Evolutionary conservation across 129 eudicot genomes (phyloP), one percentile per base, ranked within the genome.

Genomic region (Escallonia herrerae): DNA sequence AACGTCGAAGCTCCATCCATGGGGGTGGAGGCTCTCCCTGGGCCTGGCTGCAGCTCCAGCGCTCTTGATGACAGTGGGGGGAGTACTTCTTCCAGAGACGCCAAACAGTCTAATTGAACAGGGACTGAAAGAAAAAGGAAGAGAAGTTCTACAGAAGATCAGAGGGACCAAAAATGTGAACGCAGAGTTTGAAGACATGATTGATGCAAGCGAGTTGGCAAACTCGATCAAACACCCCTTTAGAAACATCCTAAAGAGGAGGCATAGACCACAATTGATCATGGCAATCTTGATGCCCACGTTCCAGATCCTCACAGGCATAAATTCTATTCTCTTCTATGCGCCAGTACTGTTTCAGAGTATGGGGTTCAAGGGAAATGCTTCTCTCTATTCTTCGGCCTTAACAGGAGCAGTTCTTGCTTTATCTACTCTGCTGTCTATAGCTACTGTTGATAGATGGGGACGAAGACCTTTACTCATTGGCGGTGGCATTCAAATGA

Each of bases 11-110:
- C 82, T 91, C 54, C 80, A 75, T 8, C 82, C 82, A 15, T 93
- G 91, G 98, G 98, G 98, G 7, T 91, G 98, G 98, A 75, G 98
- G 63, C 89, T 91, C 40, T 91, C 98, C 3, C 89, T 91, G 0
- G 98, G 96, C 40, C 79, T 88, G 40, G 95, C 98, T 3, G 98
- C 96, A 42, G 87, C 74, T 4, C 98, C 98, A 3, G 98, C 98
- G 3, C 59, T 78, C 50, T 40, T 91, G 39, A 91, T 91, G 96
- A 87, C 95, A 15, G 42, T 86, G 3, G 98, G 98, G 3, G 96
- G 96, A 48, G 2, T 91, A 48, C 76, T 91, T 11, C 88, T 91
- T 40, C 98, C 98, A 0, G 98, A 91, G 74, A 91, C 98, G 11
- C 98, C 98, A 46, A 91, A 87, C 76, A 91, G 98, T 80, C 56